These are phyloP conservation scores for Talaromyces sp. DNA, from an alignment of 2,329 filamentous ascomycete genomes.

Conservation along the genomic window DNA sequence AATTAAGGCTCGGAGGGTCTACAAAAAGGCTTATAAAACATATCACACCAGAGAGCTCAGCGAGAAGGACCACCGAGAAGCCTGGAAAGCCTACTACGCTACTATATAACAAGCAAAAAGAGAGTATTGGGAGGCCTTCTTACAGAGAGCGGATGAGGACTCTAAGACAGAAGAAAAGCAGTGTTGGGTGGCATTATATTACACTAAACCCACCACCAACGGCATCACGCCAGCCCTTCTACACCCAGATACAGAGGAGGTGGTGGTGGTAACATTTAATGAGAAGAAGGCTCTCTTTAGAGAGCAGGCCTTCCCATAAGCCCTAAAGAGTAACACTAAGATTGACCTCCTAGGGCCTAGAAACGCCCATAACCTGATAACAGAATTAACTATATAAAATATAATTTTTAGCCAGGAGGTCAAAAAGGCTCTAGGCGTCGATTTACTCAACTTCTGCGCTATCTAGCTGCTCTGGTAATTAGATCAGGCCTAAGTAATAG, in stretches of 20 bases:
- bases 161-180: not conserved
- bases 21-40: not conserved
- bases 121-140: not conserved
- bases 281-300: not conserved
- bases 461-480: not conserved
- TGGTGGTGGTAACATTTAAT: not conserved
- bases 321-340: too few relatives aligned
- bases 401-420: not conserved
- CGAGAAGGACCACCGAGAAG: not conserved
- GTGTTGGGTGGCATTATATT: not conserved
- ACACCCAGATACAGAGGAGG: not conserved
- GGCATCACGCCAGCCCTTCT: not conserved
- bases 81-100: not conserved
- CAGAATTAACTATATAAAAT: not conserved
- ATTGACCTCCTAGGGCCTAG: not conserved
- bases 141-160: not conserved
- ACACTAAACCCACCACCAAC: not conserved
- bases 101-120: not conserved
- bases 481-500: not conserved
- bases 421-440: not conserved
- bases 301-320: too few relatives aligned
- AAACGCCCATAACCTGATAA: not conserved
- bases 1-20: too few relatives aligned
- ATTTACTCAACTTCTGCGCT: not conserved
- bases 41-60: not conserved